These are phyloP conservation scores for Malus fusca DNA, from an alignment of 306 rosid genomes.

Conservation along the genomic window DNA sequence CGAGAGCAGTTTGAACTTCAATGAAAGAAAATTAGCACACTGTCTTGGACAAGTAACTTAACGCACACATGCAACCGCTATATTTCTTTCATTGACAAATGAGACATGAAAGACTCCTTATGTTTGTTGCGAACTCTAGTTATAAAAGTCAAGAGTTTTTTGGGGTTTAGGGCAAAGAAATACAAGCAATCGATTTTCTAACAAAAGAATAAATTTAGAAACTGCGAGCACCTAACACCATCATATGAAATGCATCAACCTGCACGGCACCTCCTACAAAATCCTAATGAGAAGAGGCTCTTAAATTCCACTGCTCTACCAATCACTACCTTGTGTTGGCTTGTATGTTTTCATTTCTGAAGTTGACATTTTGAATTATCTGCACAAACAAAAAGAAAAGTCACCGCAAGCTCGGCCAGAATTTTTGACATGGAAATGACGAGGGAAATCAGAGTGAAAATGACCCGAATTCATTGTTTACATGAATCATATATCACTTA, in stretches of 20 bases:
- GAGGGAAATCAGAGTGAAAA: background rate
- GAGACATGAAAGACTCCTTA: background rate
- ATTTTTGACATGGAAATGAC: background rate
- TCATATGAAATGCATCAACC: background rate
- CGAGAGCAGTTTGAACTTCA: background rate
- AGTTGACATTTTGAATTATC: background rate
- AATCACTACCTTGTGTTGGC: background rate
- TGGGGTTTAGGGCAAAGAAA: background rate
- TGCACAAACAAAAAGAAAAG: background rate
- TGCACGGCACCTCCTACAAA: background rate
- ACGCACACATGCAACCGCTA: background rate
- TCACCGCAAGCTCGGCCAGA: background rate
- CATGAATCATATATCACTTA: background rate
- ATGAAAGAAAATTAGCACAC: background rate
- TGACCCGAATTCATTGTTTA: background rate
- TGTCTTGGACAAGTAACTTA: background rate
- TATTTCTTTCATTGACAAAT: background rate
- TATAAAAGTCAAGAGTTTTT: background rate
- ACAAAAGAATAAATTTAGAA: background rate
- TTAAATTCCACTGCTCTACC: background rate
- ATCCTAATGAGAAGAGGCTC: background rate
- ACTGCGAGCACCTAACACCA: background rate
- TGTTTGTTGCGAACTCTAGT: background rate
- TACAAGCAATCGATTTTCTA: background rate
- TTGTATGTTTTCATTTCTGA: background rate